Percentiles rank a stretch among this genome's conserved stretches.
phyloP scores from a whole-genome alignment of 352 stramenopile genomes.

The Pythium chondricola region DNA sequence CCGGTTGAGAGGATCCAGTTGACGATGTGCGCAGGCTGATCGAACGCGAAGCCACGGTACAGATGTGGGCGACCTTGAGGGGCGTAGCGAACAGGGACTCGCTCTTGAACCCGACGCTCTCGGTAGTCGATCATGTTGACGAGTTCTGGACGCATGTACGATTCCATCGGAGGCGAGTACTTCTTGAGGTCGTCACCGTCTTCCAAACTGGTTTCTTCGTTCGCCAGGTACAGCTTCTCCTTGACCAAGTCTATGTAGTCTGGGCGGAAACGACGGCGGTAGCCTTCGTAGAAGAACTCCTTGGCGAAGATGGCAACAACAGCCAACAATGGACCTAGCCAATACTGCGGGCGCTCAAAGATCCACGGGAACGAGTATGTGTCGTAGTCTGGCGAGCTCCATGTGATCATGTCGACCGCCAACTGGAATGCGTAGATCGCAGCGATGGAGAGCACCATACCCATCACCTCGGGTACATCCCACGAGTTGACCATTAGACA shows the following conservation, averaged over 20 bases:
- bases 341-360: slow-evolving; percentile 57
- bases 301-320: slow-evolving; percentile 58
- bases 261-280: slow-evolving; percentile 52
- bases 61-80: slow-evolving; percentile 28
- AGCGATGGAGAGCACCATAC: slow-evolving; percentile 48
- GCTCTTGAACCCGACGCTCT: slow-evolving; percentile 56
- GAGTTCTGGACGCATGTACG: slow-evolving; percentile 60
- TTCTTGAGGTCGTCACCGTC: slow-evolving; percentile 31
- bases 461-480: slow-evolving; percentile 53
- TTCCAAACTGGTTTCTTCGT: slow-evolving; percentile 5
- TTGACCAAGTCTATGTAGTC: slow-evolving; percentile 74
- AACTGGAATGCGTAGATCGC: slow-evolving; percentile 64
- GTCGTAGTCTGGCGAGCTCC: slow-evolving; percentile 44
- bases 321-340: slow-evolving; percentile 70
- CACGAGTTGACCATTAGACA: slow-evolving; percentile 79
- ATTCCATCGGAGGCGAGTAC: slow-evolving; percentile 41
- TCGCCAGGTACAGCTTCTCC: slow-evolving; percentile 24
- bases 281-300: slow-evolving; percentile 66
- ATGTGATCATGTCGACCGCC: slow-evolving; percentile 57
- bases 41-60: slow-evolving; percentile 83
- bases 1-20: slow-evolving; percentile 61
- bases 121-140: slow-evolving; percentile 77
- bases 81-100: slow-evolving; percentile 36
- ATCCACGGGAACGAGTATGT: slow-evolving; percentile 79
- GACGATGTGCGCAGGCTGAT: slow-evolving; percentile 66